Evolutionary conservation across 768 basidiomycete genomes (phyloP), one percentile per base, ranked within the genome.

Genomic region (Kwoniella botswanensis): DNA sequence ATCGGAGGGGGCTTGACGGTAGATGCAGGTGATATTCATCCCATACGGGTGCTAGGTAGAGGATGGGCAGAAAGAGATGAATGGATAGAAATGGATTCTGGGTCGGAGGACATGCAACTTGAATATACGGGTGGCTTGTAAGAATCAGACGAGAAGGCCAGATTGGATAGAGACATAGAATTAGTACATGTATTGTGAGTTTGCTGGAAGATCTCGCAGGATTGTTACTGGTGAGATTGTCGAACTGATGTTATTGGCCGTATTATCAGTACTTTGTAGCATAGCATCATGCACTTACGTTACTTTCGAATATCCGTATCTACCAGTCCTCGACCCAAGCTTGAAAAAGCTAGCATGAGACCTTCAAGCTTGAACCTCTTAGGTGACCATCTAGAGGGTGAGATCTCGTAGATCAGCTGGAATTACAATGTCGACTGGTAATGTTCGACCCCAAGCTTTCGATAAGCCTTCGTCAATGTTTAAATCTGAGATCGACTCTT

Each of bases 41-140:
- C 72, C 1, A 75, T 77, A 24, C 53, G 76, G 1, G 76, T 70
- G 3, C 43, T 79, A 13, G 70, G 68, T 1, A 60, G 71, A 61
- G 74, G 66, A 15, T 74, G 75, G 74, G 54, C 65, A 41, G 74
- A 73, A 10, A 35, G 53, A 50, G 73, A 76, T 26, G 69, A 61
- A 18, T 12, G 52, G 63, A 42, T 70, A 43, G 67, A 63, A 52
- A 41, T 70, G 41, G 67, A 63, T n/a, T 57, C 56, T 50, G 55
- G 1, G 2, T 43, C 60, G 29, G 71, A 68, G 22, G 67, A 56
- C 43, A 67, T 57, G 56, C 29, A 50, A 59, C 1, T 59, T 24
- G 68, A 63, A 17, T 9, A n/a, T 15, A 50, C 18, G 41, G 44
- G 21, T 26, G 54, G 58, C 50, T 67, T 57, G 35, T 56, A 50